Evolutionary conservation across 192 early-diverging fungal genomes (phyloP), one percentile per base, ranked within the genome.

Genomic region (Funneliformis geosporum): DNA sequence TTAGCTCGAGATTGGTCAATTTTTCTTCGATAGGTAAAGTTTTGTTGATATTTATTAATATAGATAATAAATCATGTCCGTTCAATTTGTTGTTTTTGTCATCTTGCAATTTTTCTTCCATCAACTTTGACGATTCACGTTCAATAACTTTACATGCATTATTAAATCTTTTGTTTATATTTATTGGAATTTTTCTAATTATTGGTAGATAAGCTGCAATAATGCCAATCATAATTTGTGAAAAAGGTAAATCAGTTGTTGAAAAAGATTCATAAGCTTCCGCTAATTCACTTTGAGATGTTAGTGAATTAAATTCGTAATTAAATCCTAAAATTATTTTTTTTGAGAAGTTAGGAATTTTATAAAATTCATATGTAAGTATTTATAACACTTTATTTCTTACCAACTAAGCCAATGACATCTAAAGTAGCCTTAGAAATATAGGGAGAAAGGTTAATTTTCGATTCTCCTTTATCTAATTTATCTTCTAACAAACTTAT

Each of bases 361-460:
- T 8, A 6, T 18, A 70, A 21, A 28, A 10, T 14, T 2, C 1
- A 10, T 16, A 27, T 28, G 10, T 18, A 40, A 46, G 46, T 33
- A 23, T 46, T 9, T 33, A 46, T 16, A 16, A 16, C 11, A 14
- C 6, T 44, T 40, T 23, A 33, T n/a, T 16, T 79, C 43, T 25
- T 28, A 83, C 82, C 87, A 40, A 83, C 79, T 8, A 80, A 69
- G 12, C 85, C 84, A 79, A 87, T 88, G 2, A 86, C 82, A 70
- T 88, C 87, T 47, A 88, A 71, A 1, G 87, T 85, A 46, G 86
- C 80, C 40, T 80, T 27, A 18, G 82, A 81, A 8, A 88, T 73
- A 64, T 81, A 87, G 2, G 33, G 50, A 1, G 80, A 80, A 12
- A 88, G 78, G 38, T 81, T 73, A 55, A 87, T 60, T 27, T 87